These are phyloP conservation scores for Trichomonas gallinae DNA, from an alignment of 208 protist genomes.

Conservation along the genomic window DNA sequence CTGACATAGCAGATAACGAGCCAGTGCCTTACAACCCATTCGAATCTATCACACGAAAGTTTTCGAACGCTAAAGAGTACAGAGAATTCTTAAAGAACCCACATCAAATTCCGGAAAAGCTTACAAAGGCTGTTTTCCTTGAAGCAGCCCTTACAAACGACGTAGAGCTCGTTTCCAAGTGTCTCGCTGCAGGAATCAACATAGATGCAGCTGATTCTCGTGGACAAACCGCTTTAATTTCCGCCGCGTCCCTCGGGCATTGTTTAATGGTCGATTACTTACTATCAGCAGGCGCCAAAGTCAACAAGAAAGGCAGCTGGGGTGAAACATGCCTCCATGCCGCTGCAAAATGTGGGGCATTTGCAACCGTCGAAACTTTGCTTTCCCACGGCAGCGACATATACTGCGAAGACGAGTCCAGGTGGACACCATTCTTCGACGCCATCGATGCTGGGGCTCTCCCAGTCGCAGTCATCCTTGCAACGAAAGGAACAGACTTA, in stretches of 20 bases:
- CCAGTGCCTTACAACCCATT: background rate
- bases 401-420: background rate
- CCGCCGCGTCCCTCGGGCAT: background rate
- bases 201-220: background rate
- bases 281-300: background rate
- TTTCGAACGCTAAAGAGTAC: background rate
- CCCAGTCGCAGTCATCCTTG: background rate
- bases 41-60: background rate
- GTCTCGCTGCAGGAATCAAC: background rate
- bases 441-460: background rate
- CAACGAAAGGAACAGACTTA: background rate
- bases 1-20: background rate
- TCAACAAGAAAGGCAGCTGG: background rate
- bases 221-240: background rate
- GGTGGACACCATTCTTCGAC: background rate
- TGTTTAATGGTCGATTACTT: background rate
- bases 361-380: background rate
- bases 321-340: background rate
- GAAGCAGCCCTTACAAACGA: background rate
- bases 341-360: background rate
- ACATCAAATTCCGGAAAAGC: background rate
- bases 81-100: background rate
- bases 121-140: background rate
- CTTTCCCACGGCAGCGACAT: background rate
- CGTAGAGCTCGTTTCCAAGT: background rate